phyloP scores from a whole-genome alignment of 257 asterid genomes.

The Solanum peruvianum region DNA sequence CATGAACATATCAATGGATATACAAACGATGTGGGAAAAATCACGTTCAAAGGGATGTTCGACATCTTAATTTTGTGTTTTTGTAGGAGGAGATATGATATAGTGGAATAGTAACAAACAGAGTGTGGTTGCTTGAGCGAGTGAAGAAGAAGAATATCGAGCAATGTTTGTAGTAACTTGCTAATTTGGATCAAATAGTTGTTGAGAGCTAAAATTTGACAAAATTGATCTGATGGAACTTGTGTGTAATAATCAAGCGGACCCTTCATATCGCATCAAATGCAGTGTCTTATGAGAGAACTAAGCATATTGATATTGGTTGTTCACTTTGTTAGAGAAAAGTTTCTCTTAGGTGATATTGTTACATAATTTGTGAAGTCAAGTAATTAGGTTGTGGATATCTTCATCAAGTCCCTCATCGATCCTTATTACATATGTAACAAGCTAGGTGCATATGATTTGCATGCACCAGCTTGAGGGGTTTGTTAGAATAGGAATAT shows the following conservation, averaged over 20 bases:
- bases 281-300: not conserved
- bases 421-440: not conserved
- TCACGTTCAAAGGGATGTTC: not conserved
- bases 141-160: not conserved
- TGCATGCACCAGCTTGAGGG: not conserved
- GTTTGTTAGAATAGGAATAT: not conserved
- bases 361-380: not conserved
- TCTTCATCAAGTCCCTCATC: not conserved
- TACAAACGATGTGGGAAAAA: not conserved
- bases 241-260: not conserved
- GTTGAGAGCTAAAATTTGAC: not conserved
- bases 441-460: not conserved
- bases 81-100: not conserved
- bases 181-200: not conserved
- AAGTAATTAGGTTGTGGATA: not conserved
- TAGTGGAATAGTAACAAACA: not conserved
- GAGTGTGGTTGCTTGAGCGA: not conserved
- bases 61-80: not conserved
- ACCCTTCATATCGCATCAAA: not conserved
- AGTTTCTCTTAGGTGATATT: not conserved
- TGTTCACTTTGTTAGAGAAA: not conserved
- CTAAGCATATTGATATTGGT: not conserved
- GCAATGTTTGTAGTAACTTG: not conserved
- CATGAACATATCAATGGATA: not conserved
- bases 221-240: not conserved